A percentile compares a stretch with the other conserved stretches of the same genome.
These are phyloP conservation scores for Psilocybe cubensis DNA, from an alignment of 768 basidiomycete species.

Conservation along the genomic window DNA sequence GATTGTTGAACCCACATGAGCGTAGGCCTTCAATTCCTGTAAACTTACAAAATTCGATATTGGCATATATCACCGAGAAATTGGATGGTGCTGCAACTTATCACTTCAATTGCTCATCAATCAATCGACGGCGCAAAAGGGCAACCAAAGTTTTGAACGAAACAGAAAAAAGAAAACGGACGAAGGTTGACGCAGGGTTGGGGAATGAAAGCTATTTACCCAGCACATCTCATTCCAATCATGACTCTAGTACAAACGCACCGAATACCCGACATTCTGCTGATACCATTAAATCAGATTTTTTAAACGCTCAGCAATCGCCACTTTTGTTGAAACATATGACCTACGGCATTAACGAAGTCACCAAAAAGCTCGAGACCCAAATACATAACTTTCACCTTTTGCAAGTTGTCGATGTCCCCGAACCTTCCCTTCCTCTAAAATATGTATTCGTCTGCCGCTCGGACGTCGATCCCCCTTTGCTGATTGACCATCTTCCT, in stretches of 20 bases:
- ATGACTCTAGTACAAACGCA: not conserved
- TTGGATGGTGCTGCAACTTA: conserved; percentile 55
- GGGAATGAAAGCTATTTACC: not conserved
- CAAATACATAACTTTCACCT: conserved; percentile 43
- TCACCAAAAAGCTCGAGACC: conserved; percentile 72
- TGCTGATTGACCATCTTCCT: conserved; percentile 75
- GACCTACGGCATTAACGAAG: conserved; percentile 76
- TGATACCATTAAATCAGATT: not conserved
- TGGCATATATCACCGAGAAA: conserved; percentile 52
- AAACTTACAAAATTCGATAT: conserved; percentile 63
- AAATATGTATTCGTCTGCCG: conserved; percentile 69
- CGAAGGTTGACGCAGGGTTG: conserved; percentile 11
- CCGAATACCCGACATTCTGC: not conserved
- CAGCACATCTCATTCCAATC: not conserved
- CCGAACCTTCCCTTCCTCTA: conserved; percentile 26
- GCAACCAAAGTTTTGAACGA: conserved; percentile 13
- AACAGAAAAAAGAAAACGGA: conserved; percentile 20
- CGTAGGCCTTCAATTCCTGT: conserved; percentile 65
- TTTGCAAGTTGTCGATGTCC: conserved; percentile 21
- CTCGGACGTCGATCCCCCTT: conserved; percentile 74
- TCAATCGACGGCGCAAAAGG: conserved; percentile 44
- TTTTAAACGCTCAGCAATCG: not conserved
- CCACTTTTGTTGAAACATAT: conserved; percentile 53
- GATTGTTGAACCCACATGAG: conserved; percentile 6
- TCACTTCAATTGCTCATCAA: conserved; percentile 34